A percentile compares a stretch with the other conserved stretches of the same genome.
phyloP scores from a whole-genome alignment of 495 filamentous ascomycete species.

The Cercophora sp. region DNA sequence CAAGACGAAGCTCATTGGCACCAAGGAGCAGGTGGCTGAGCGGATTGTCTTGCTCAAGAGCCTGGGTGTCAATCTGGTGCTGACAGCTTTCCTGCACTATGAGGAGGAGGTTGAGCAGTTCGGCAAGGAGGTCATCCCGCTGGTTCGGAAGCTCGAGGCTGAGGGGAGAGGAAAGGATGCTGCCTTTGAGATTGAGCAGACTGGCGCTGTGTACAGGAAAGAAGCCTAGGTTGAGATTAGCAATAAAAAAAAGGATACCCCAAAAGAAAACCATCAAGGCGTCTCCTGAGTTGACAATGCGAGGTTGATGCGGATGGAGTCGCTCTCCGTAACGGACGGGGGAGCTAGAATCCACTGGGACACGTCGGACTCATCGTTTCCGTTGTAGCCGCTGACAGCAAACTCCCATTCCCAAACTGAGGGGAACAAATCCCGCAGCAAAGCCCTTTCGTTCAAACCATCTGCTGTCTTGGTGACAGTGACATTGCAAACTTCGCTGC shows the following conservation, averaged over 20 bases:
- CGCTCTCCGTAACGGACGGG: not conserved
- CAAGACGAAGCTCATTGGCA: slow-evolving; percentile 49
- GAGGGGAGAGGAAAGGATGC: slow-evolving; percentile 42
- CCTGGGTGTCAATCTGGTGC: slow-evolving; percentile 39
- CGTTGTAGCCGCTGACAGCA: slow-evolving; percentile 19
- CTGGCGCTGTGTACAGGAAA: slow-evolving; percentile 38
- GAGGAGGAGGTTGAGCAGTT: slow-evolving; percentile 47
- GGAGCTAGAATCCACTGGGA: slow-evolving; percentile 16
- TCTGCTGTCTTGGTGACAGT: not conserved
- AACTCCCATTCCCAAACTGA: slow-evolving; percentile 16
- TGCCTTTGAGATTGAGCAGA: slow-evolving; percentile 37
- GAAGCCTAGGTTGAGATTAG: not conserved
- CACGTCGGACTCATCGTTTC: slow-evolving; percentile 6
- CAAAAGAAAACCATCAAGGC: not conserved
- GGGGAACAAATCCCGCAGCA: not conserved
- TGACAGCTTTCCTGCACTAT: slow-evolving; percentile 45
- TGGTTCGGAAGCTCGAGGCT: slow-evolving; percentile 41
- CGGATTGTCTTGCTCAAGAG: slow-evolving; percentile 45
- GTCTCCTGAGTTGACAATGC: not conserved
- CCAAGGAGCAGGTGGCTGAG: slow-evolving; percentile 45
- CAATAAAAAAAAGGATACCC: not conserved
- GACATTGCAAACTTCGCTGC: not conserved
- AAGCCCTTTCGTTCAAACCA: not conserved
- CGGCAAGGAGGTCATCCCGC: slow-evolving; percentile 39
- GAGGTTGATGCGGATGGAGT: slow-evolving; percentile 10